Evolutionary conservation across 805 yeast genomes (phyloP).

Genomic region (Vanderwaltozyma tropicalis): DNA sequence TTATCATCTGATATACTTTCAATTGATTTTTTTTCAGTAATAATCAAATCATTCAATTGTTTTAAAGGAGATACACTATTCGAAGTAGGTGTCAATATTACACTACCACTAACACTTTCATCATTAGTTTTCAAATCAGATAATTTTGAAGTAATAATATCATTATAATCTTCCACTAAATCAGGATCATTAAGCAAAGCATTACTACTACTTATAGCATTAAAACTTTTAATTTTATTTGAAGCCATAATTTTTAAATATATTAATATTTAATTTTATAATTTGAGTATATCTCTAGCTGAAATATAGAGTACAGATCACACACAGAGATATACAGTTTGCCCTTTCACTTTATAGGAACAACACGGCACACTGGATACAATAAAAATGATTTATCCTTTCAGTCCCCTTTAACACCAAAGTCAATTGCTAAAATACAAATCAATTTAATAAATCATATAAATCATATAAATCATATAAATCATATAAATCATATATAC

Average conservation of each 20-base stretch:
- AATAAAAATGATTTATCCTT: no score
- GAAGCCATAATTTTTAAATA: neutral
- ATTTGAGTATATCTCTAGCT: neutral
- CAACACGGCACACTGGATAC: no score
- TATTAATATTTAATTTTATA: no score
- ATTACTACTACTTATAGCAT: neutral
- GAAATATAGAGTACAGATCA: no score
- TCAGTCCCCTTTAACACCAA: no score
- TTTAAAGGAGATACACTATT: neutral
- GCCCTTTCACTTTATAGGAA: no score
- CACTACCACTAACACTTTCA: slow-evolving; percentile 22
- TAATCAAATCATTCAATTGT: neutral
- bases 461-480: no score
- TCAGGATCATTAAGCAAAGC: slow-evolving; percentile 22
- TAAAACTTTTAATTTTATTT: no score
- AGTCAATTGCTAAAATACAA: no score
- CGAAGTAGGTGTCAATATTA: slow-evolving; percentile 17
- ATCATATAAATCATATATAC: no score
- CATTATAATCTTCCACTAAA: slow-evolving; percentile 24
- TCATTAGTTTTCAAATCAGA: neutral
- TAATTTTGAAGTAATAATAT: slow-evolving; percentile 12
- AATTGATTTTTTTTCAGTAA: neutral
- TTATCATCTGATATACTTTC: neutral
- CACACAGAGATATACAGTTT: no score
- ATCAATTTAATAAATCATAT: no score